Base-by-base conservation (phyloP, 2,329 filamentous ascomycete genomes). In the Fusarium algeriense region DNA sequence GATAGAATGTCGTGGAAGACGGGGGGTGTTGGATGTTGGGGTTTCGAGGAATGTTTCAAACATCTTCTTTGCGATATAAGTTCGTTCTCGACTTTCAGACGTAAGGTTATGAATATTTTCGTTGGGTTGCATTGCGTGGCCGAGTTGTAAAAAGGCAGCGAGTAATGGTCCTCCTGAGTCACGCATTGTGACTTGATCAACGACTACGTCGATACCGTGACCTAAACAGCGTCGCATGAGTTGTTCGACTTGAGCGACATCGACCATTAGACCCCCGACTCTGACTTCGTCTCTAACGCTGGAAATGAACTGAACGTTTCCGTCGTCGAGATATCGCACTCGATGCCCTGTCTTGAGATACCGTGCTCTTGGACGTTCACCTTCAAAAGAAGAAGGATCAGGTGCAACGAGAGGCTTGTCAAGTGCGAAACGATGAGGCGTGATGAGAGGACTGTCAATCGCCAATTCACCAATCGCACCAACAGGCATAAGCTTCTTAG, bases 391-490 rank as follows among this genome's bases (percentile, higher is more conserved):
- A 6, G 37, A 5, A 6, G 37, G 19, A 3, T 67, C 54, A 3
- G 76, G 73, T 53, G 83, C 72, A 17, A 73, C 11, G 3, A 80
- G 67, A 1, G 79, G 70, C 12, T 69, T 69, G 7, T 80, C 80
- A 0, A 76, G 73, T 1, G 77, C 61, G 45, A 83, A 81, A 7
- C 78, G 78, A 64, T 83, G 81, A 5, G 79, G 79, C 1, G 79
- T 80, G 15, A 80, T 60, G 7, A 76, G 58, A 2, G 79, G 79
- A 0, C 88, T 88, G 71, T 90, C 88, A 37, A 91, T 85, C 6
- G 90, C 83, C 4, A 91, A 80, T 73, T 91, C 89, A 1, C 88
- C 88, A 2, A 88, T 80, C 1, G 85, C 83, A 2, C 88, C 88
- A 15, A 87, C 77, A 0, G 87, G 87, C 79, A 87, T 83, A 40